These are phyloP conservation scores for Castanospermum australe DNA, from an alignment of 306 rosid species.

Conservation along the genomic window DNA sequence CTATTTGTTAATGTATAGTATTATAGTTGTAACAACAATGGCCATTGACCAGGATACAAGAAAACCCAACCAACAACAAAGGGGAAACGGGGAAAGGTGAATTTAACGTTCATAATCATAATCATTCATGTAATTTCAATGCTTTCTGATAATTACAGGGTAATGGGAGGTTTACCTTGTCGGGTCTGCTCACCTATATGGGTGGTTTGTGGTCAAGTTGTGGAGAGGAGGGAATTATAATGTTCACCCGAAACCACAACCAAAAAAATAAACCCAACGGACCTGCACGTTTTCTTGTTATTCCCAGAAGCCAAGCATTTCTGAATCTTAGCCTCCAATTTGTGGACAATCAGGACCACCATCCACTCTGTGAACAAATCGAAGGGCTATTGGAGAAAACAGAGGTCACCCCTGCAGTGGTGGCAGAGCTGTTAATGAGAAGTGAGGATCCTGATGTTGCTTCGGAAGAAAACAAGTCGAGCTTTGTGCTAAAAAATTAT, in stretches of 20 bases:
- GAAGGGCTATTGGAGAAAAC: conserved; percentile 35
- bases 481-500: too few relatives aligned
- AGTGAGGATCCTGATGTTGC: conserved; percentile 37
- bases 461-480: too few relatives aligned
- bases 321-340: conserved; percentile 38
- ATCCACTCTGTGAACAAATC: conserved; percentile 19
- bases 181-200: conserved; percentile 47
- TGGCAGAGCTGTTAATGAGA: conserved; percentile 57
- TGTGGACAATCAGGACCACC: conserved; percentile 32
- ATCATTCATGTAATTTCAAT: not conserved
- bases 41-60: too few relatives aligned
- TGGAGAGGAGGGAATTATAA: conserved; percentile 60
- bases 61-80: too few relatives aligned
- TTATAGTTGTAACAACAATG: too few relatives aligned
- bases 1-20: too few relatives aligned
- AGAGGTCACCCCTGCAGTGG: conserved; percentile 53
- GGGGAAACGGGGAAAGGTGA: too few relatives aligned
- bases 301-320: conserved; percentile 43
- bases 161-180: conserved; percentile 34
- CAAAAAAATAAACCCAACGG: conserved; percentile 61
- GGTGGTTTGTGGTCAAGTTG: conserved; percentile 68
- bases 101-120: too few relatives aligned
- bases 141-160: not conserved
- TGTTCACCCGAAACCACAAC: conserved; percentile 61
- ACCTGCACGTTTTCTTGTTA: conserved; percentile 59